A percentile compares a stretch with the other conserved stretches of the same genome.
These are phyloP conservation scores for Acidiella bohemica DNA, from an alignment of 495 filamentous ascomycete genomes.

Conservation along the genomic window DNA sequence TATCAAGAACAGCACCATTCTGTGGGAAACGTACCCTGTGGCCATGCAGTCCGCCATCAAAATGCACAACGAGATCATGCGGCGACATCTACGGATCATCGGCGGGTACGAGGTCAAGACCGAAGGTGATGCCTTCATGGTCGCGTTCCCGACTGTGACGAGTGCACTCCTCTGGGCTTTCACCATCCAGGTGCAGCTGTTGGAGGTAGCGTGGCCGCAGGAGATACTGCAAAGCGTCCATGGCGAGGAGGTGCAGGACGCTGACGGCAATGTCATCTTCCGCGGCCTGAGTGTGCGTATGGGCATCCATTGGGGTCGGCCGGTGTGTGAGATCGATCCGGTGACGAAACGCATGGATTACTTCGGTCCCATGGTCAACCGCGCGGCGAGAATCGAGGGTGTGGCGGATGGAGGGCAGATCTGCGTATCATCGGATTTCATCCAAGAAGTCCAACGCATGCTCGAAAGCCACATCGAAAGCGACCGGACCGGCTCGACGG, in stretches of 20 bases:
- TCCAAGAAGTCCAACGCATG: slow-evolving; percentile 84
- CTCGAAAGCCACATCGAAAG: slow-evolving; percentile 71
- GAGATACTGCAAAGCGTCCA: slow-evolving; percentile 80
- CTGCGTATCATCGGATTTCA: slow-evolving; percentile 90
- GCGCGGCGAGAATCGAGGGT: slow-evolving; percentile 78
- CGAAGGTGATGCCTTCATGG: slow-evolving; percentile 99
- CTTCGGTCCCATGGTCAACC: slow-evolving; percentile 98
- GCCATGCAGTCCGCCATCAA: slow-evolving; percentile 94
- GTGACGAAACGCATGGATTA: slow-evolving; percentile 98
- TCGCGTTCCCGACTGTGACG: slow-evolving; percentile 90
- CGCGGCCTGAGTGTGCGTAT: slow-evolving; percentile 88
- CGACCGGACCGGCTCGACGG: slow-evolving; percentile 53
- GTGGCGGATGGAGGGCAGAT: slow-evolving; percentile 97
- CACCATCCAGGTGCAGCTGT: slow-evolving; percentile 72
- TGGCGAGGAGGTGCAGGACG: slow-evolving; percentile 67
- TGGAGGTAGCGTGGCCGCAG: slow-evolving; percentile 82
- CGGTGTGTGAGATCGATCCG: slow-evolving; percentile 87
- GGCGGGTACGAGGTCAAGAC: slow-evolving; percentile 99
- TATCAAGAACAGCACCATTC: slow-evolving; percentile 92
- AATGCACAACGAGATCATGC: slow-evolving; percentile 90
- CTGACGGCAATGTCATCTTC: slow-evolving; percentile 81
- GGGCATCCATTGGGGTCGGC: slow-evolving; percentile 90
- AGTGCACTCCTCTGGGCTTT: slow-evolving; percentile 92
- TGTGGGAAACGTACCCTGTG: slow-evolving; percentile 93
- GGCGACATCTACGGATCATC: slow-evolving; percentile 80